Evolutionary conservation across 2,329 filamentous ascomycete genomes (phyloP).

Genomic region (Westerdykella ornata): DNA sequence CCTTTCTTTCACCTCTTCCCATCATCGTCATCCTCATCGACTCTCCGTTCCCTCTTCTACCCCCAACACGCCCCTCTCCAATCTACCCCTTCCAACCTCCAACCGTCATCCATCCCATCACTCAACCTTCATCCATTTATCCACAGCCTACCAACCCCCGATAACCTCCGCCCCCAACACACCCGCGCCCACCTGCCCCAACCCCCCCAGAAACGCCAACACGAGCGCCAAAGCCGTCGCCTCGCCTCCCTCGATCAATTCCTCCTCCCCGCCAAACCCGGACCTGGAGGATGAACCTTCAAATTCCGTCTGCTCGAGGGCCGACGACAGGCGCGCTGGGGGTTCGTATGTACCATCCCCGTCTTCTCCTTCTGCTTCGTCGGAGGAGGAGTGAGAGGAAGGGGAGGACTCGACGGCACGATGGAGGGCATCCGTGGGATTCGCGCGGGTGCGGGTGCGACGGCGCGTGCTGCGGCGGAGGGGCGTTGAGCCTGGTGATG

Average conservation of each 20-base stretch:
- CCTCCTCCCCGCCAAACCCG: constrained; percentile 10
- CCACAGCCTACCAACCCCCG: constrained; percentile 4
- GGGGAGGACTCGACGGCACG: background rate
- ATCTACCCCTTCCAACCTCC: too few relatives aligned
- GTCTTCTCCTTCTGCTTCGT: constrained; percentile 15
- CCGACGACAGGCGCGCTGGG: constrained; percentile 13
- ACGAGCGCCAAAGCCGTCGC: constrained; percentile 32
- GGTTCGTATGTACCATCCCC: constrained; percentile 26
- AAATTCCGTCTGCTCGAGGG: constrained; percentile 22
- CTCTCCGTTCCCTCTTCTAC: too few relatives aligned
- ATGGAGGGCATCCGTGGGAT: background rate
- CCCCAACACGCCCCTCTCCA: too few relatives aligned
- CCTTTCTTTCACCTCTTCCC: too few relatives aligned
- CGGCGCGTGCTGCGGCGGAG: background rate
- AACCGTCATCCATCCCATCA: too few relatives aligned
- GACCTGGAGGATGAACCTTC: constrained; percentile 20
- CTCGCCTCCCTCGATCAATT: constrained; percentile 29
- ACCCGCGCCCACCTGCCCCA: constrained; percentile 29
- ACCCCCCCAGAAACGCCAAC: constrained; percentile 28
- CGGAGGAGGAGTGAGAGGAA: too few relatives aligned
- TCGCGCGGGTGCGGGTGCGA: background rate
- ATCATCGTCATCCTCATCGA: too few relatives aligned
- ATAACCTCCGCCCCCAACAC: constrained; percentile 34
- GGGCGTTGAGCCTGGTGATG: constrained; percentile 1
- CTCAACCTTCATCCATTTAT: too few relatives aligned